Evolutionary conservation across 495 filamentous ascomycete genomes (phyloP), one percentile per base, ranked within the genome.

Genomic region (Xylaria bambusicola): DNA sequence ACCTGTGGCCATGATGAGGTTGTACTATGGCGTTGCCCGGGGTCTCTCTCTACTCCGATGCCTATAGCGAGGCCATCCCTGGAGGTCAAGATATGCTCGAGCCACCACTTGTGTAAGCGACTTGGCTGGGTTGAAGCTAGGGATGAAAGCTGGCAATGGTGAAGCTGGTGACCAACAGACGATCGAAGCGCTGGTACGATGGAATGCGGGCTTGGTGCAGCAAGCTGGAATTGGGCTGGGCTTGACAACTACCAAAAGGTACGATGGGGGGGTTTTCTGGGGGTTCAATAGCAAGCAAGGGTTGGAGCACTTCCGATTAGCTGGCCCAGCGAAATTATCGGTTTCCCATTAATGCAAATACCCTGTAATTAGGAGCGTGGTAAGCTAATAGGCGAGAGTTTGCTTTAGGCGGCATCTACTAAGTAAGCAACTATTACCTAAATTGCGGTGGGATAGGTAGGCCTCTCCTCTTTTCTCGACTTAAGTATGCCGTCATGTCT

Each of bases 1-100:
- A 68, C 68, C 68, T 60, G 62, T 71, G 51, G 68, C 68, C 68
- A 71, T 71, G 40, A 41, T 66, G 59, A 51, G 35, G 12, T 44
- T 50, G 12, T 48, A 6, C 12, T 49, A 52, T 18, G 18, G 27
- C 47, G 47, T 23, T 42, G 33, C n/a, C 5, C 46, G 23, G 36
- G 31, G 5, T 5, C 29, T 33, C n/a, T 15, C 23, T n/a, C 55
- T 26, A 13, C 35, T 51, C 36, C 12, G 12, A 13, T 38, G 15
- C 36, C 50, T 18, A 38, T 35, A 18, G 17, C 13, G 48, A 41
- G 46, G 56, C 46, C 56, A 51, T 51, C 15, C 17, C 45, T 21
- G 24, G 33, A 44, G 24, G 36, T 33, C 36, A 15, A 45, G 3
- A 23, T 29, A 18, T 21, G 40, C 21, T 18, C 48, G 35, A 3